phyloP scores from a whole-genome alignment of 257 asterid species.

The Primulina huaijiensis region DNA sequence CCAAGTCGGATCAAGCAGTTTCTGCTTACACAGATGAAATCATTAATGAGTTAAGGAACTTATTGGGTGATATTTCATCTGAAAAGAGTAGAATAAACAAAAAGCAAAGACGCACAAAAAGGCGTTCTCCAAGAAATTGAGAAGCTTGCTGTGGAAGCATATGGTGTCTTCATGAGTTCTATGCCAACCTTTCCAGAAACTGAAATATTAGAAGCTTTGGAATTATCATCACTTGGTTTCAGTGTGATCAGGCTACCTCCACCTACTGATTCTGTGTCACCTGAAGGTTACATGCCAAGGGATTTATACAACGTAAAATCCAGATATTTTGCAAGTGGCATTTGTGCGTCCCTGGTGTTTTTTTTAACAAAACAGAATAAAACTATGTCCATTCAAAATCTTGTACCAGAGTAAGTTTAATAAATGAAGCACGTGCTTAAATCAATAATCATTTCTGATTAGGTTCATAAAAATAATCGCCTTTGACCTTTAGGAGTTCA shows the following conservation, averaged over 20 bases:
- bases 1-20: constrained; percentile 38
- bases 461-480: constrained; percentile 3
- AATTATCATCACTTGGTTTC: constrained; percentile 78
- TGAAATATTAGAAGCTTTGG: constrained; percentile 48
- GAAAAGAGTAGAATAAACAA: constrained; percentile 51
- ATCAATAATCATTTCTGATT: constrained; percentile 1
- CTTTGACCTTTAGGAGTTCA: not conserved
- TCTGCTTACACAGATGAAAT: constrained; percentile 61
- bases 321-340: constrained; percentile 52
- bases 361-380: not conserved
- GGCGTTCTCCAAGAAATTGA: constrained; percentile 94
- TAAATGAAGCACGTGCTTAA: constrained; percentile 17
- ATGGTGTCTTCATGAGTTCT: constrained; percentile 73
- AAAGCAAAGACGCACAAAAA: constrained; percentile 66
- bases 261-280: constrained; percentile 93
- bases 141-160: constrained; percentile 99
- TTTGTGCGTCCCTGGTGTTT: not conserved
- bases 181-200: constrained; percentile 48
- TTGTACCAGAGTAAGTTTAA: constrained; percentile 11
- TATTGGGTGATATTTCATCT: constrained; percentile 70
- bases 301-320: constrained; percentile 90
- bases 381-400: not conserved
- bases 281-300: constrained; percentile 97
- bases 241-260: constrained; percentile 96
- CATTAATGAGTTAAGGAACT: constrained; percentile 66